These are phyloP conservation scores for Taphrina flavorubra DNA, from an alignment of 1,139 yeast species.

Conservation along the genomic window DNA sequence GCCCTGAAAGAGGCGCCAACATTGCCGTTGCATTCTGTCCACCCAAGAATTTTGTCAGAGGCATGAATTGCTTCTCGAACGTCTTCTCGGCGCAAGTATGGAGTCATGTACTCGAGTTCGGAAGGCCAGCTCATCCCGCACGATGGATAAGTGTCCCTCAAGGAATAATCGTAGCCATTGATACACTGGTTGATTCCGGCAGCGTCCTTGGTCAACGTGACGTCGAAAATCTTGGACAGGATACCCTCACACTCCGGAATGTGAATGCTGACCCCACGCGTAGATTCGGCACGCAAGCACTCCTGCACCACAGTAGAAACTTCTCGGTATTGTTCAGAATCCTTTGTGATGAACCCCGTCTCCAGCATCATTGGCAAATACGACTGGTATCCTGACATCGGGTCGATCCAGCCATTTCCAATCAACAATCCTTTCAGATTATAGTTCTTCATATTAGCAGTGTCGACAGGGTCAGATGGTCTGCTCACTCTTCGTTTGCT, in stretches of 20 bases:
- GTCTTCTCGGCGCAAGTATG: constrained; percentile 63
- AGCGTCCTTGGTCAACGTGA: constrained; percentile 32
- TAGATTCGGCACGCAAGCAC: constrained; percentile 51
- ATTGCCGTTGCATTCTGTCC: constrained; percentile 77
- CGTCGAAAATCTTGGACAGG: constrained; percentile 47
- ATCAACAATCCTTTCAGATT: constrained; percentile 73
- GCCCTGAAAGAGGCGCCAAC: constrained; percentile 65
- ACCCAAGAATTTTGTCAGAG: constrained; percentile 53
- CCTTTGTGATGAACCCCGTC: constrained; percentile 60
- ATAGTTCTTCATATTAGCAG: constrained; percentile 47
- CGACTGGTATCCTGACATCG: constrained; percentile 79
- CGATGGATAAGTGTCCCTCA: constrained; percentile 74
- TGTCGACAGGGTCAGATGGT: background rate
- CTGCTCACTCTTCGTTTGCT: background rate
- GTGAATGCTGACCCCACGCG: constrained; percentile 49
- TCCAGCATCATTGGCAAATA: constrained; percentile 74
- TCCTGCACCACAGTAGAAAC: constrained; percentile 50
- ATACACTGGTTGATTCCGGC: constrained; percentile 60
- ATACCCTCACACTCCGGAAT: constrained; percentile 50
- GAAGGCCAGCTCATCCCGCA: constrained; percentile 98
- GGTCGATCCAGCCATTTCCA: constrained; percentile 98
- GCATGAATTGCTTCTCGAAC: constrained; percentile 63
- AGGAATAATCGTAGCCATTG: constrained; percentile 81
- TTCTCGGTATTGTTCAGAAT: constrained; percentile 48
- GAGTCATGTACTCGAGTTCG: constrained; percentile 63